Percentiles rank a stretch among this genome's conserved stretches.
phyloP scores from a whole-genome alignment of 139 green algal genomes.

The Chlorella sp. region DNA sequence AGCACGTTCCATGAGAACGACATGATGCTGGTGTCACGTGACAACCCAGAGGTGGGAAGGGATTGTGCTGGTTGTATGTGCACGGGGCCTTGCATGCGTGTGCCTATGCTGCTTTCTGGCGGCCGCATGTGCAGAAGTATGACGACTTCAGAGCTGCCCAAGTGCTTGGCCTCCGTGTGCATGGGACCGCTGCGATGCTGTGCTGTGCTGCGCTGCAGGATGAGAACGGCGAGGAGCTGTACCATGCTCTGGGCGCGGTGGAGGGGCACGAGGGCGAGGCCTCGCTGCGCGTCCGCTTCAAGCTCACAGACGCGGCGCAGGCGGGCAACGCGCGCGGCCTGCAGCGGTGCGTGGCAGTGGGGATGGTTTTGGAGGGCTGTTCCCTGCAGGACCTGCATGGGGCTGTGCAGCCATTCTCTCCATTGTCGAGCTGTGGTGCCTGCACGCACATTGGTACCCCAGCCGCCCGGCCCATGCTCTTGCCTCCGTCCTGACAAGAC shows the following conservation, averaged over 20 bases:
- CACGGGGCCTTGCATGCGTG: too few species aligned
- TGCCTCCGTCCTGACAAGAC: too few species aligned
- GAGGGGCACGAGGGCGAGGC: conserved; percentile 73
- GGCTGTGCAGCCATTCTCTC: too few species aligned
- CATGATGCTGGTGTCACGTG: conserved; percentile 82
- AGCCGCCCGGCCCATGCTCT: too few species aligned
- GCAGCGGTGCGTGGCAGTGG: conserved; percentile 28
- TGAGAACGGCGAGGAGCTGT: conserved; percentile 13
- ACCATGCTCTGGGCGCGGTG: conserved; percentile 73
- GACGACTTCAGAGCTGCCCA: too few species aligned
- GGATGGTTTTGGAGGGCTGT: too few species aligned
- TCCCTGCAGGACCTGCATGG: too few species aligned
- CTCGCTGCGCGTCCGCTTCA: conserved; percentile 69
- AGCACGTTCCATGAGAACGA: conserved; percentile 80
- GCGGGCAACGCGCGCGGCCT: conserved; percentile 52
- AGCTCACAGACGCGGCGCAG: conserved; percentile 62
- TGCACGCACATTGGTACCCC: too few species aligned
- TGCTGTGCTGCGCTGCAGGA: neutral
- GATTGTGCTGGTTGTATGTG: neutral
- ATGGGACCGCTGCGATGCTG: neutral
- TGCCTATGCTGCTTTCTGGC: too few species aligned
- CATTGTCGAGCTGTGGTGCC: too few species aligned
- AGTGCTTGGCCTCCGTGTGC: too few species aligned
- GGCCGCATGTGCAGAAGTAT: too few species aligned
- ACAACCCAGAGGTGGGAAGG: conserved; percentile 68